Evolutionary conservation across 768 basidiomycete genomes (phyloP).

Genomic region (Paxillus ammoniavirescens): DNA sequence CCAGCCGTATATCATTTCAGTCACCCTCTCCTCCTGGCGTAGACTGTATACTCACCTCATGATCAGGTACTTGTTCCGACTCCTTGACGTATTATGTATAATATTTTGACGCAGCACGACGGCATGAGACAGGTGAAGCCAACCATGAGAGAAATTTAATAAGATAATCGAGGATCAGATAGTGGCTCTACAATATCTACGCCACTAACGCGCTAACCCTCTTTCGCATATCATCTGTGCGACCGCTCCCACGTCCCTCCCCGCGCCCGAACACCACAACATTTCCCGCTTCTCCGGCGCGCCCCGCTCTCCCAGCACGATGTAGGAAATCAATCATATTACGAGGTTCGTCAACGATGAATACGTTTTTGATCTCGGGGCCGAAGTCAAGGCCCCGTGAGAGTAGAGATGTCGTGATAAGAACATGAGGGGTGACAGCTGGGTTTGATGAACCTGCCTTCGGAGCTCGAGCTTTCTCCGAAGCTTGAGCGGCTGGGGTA

Average conservation of each 20-base stretch:
- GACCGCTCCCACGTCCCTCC: conserved; percentile 59
- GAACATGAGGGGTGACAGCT: conserved; percentile 53
- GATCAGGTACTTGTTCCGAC: too few relatives aligned
- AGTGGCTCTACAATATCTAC: conserved; percentile 7
- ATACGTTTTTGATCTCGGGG: conserved; percentile 73
- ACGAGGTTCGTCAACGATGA: conserved; percentile 84
- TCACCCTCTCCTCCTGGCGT: too few relatives aligned
- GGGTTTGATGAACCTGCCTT: conserved; percentile 19
- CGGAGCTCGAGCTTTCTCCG: conserved; percentile 4
- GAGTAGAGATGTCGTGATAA: conserved; percentile 88
- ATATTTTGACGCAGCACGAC: too few relatives aligned
- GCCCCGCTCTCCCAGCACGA: conserved; percentile 80
- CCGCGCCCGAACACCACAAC: conserved; percentile 77
- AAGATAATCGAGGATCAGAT: too few relatives aligned
- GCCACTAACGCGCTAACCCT: conserved; percentile 43
- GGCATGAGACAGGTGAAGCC: too few relatives aligned
- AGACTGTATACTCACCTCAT: too few relatives aligned
- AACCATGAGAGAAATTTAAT: too few relatives aligned
- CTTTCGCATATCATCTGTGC: conserved; percentile 49
- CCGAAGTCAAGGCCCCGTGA: conserved; percentile 89
- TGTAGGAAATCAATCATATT: conserved; percentile 93
- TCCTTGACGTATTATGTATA: too few relatives aligned
- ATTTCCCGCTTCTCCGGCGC: conserved; percentile 68
- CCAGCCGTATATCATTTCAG: too few relatives aligned
- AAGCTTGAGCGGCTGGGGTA: not conserved